phyloP scores from a whole-genome alignment of 495 filamentous ascomycete species.

The Clavariopsis aquatica region DNA sequence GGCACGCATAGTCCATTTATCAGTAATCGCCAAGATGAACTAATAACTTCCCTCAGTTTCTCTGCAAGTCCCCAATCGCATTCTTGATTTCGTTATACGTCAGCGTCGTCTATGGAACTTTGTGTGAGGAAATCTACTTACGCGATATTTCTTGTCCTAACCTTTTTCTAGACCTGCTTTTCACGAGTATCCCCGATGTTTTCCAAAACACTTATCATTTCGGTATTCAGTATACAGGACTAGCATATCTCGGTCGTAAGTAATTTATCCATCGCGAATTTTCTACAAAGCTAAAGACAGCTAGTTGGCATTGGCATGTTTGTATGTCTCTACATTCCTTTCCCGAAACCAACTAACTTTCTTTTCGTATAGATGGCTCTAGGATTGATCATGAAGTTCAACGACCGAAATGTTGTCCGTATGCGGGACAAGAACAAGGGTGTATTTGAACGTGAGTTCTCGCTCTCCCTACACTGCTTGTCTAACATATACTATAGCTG shows the following conservation, averaged over 20 bases:
- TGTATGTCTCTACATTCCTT: constrained; percentile 5
- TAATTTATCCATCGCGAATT: neutral
- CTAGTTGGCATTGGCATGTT: constrained; percentile 31
- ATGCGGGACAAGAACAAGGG: constrained; percentile 30
- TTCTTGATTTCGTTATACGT: constrained; percentile 31
- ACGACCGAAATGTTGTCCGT: constrained; percentile 27
- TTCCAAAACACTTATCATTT: constrained; percentile 31
- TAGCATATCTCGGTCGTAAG: constrained; percentile 34
- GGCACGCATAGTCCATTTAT: constrained; percentile 5
- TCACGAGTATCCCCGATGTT: constrained; percentile 30
- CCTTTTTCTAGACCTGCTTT: constrained; percentile 32
- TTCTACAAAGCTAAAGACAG: neutral
- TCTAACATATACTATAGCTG: constrained; percentile 17
- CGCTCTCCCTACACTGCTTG: neutral
- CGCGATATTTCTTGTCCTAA: too few species aligned
- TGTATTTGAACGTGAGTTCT: constrained; percentile 28
- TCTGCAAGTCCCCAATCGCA: constrained; percentile 26
- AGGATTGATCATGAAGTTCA: constrained; percentile 17
- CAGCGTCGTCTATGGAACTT: constrained; percentile 27
- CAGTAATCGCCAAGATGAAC: neutral
- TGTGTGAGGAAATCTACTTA: constrained; percentile 23
- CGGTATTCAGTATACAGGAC: constrained; percentile 23
- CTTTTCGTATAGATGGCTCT: constrained; percentile 18
- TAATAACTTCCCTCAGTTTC: constrained; percentile 15
- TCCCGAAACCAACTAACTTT: neutral